Percentiles rank a stretch among this genome's conserved stretches.
These are phyloP conservation scores for Cladophialophora bantiana DNA, from an alignment of 2,329 filamentous ascomycete species.

Conservation along the genomic window DNA sequence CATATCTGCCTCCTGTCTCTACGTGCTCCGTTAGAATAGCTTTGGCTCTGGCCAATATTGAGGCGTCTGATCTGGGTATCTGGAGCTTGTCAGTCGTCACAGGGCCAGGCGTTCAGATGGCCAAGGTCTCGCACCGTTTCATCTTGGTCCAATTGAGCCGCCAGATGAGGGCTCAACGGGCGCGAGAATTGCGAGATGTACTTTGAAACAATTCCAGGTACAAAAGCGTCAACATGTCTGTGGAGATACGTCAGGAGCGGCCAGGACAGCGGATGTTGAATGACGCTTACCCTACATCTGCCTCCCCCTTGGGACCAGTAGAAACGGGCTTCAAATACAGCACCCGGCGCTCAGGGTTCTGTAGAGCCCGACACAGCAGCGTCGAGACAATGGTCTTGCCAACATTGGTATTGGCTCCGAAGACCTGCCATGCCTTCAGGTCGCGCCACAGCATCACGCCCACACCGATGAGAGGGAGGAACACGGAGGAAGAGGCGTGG, in stretches of 20 bases:
- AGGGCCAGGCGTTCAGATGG: background rate
- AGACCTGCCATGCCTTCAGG: slow-evolving; percentile 75
- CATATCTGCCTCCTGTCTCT: slow-evolving; percentile 44
- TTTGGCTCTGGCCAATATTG: slow-evolving; percentile 59
- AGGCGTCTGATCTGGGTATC: slow-evolving; percentile 59
- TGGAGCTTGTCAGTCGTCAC: slow-evolving; percentile 41
- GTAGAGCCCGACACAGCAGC: slow-evolving; percentile 70
- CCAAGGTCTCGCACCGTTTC: slow-evolving; percentile 18
- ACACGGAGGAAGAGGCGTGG: background rate
- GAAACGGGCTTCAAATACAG: slow-evolving; percentile 83
- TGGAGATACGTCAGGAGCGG: slow-evolving; percentile 1
- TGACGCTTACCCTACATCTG: slow-evolving; percentile 68
- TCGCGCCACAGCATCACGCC: slow-evolving; percentile 62
- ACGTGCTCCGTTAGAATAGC: slow-evolving; percentile 48
- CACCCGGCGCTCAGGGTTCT: slow-evolving; percentile 52
- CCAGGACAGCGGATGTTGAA: background rate
- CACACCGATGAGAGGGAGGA: background rate
- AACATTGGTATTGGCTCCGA: slow-evolving; percentile 83
- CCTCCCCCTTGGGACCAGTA: slow-evolving; percentile 72
- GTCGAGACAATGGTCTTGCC: slow-evolving; percentile 85
- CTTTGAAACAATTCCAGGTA: slow-evolving; percentile 62
- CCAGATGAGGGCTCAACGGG: slow-evolving; percentile 79
- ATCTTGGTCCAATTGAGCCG: slow-evolving; percentile 56
- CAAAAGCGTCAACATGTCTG: slow-evolving; percentile 70
- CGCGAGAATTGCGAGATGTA: slow-evolving; percentile 75